phyloP scores from a whole-genome alignment of 2,329 filamentous ascomycete species.

The Aureobasidium subglaciale region DNA sequence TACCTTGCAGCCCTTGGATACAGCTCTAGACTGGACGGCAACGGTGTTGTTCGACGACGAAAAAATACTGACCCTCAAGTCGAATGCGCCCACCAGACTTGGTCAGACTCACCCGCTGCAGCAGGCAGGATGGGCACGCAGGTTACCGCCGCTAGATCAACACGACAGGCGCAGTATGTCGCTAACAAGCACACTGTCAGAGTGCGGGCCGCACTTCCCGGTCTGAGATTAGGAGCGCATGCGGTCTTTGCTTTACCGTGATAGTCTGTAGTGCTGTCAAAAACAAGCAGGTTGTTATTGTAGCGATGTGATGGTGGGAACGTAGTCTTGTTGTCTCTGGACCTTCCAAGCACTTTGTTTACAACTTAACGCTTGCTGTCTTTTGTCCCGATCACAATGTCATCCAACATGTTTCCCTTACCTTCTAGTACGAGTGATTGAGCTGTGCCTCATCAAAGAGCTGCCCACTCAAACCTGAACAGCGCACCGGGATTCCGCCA shows the following conservation, averaged over 20 bases:
- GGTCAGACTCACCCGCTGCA: neutral
- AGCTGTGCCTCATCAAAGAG: neutral
- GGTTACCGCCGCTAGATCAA: neutral
- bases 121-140: slow-evolving; percentile 1
- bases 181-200: slow-evolving; percentile 3
- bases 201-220: slow-evolving; percentile 3
- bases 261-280: neutral
- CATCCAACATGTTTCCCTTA: neutral
- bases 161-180: slow-evolving; percentile 1
- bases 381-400: neutral
- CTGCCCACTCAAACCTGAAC: slow-evolving; percentile 7
- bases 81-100: neutral
- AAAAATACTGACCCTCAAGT: neutral
- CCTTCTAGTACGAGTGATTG: neutral
- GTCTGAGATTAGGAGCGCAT: neutral
- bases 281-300: neutral
- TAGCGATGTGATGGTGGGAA: neutral
- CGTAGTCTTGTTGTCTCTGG: neutral
- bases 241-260: neutral
- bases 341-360: neutral
- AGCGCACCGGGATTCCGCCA: neutral
- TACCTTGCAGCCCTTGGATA: neutral
- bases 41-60: neutral
- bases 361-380: neutral
- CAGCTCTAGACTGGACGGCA: neutral